phyloP scores from a whole-genome alignment of 2,329 filamentous ascomycete genomes.

The Ascomycota sp. region DNA sequence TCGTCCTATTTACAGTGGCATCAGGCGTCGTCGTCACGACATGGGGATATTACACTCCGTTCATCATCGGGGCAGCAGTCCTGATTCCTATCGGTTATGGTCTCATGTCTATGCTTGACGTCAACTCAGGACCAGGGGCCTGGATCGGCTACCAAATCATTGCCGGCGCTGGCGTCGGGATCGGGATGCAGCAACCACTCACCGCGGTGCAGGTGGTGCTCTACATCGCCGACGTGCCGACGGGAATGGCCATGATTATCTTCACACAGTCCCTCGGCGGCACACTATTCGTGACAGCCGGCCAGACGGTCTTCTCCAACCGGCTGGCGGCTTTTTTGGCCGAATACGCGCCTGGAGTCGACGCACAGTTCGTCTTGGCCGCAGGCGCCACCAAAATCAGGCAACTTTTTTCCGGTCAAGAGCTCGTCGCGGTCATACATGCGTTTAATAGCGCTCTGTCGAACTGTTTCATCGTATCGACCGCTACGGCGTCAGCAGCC shows the following conservation, averaged over 20 bases:
- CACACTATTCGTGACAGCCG: conserved; percentile 42
- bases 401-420: conserved; percentile 8
- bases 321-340: conserved; percentile 18
- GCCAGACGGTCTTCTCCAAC: conserved; percentile 42
- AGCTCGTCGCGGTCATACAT: conserved; percentile 13
- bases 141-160: conserved; percentile 42
- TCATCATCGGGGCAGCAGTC: conserved; percentile 12
- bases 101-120: conserved; percentile 30
- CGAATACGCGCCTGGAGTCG: conserved; percentile 13
- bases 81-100: conserved; percentile 24
- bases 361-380: conserved; percentile 11
- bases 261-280: conserved; percentile 49
- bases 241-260: conserved; percentile 28
- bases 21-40: conserved; percentile 20
- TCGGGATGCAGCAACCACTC: conserved; percentile 22
- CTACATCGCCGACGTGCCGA: conserved; percentile 24
- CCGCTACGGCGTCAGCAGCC: conserved; percentile 22
- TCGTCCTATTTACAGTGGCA: conserved; percentile 25
- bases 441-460: conserved; percentile 25
- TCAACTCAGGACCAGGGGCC: conserved; percentile 21
- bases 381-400: conserved; percentile 18
- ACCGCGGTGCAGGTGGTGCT: conserved; percentile 31
- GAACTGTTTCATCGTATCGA: conserved; percentile 20
- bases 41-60: conserved; percentile 23
- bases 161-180: conserved; percentile 29